phyloP scores from a whole-genome alignment of 176 grass and related monocot genomes.

The Coix lacrymajobi region DNA sequence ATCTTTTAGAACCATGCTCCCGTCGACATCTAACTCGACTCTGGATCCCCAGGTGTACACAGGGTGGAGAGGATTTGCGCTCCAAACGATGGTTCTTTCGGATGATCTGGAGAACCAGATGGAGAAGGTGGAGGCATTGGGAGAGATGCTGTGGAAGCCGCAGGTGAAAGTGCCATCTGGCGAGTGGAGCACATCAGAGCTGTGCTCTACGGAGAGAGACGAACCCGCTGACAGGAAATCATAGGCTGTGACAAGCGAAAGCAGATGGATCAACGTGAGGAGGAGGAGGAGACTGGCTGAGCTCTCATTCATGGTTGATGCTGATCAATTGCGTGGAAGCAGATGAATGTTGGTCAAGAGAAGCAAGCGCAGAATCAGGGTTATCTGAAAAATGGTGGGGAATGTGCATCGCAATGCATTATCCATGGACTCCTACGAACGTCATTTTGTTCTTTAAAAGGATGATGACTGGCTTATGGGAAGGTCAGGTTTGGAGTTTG shows the following conservation, averaged over 20 bases:
- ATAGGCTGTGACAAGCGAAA: background rate
- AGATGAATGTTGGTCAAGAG: background rate
- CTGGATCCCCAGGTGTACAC: slow-evolving; percentile 28
- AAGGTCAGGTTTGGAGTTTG: background rate
- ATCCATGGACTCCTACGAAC: background rate
- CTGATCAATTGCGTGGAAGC: background rate
- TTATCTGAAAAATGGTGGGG: background rate
- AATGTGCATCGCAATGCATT: background rate
- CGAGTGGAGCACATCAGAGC: slow-evolving; percentile 11
- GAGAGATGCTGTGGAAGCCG: slow-evolving; percentile 27
- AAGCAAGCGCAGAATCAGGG: background rate
- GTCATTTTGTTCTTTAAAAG: background rate
- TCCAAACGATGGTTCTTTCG: slow-evolving; percentile 12
- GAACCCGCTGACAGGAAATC: slow-evolving; percentile 19
- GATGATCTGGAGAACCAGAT: slow-evolving; percentile 32
- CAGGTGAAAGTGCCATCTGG: slow-evolving; percentile 27
- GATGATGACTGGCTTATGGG: background rate
- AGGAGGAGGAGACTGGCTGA: background rate
- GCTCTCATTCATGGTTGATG: slow-evolving; percentile 3
- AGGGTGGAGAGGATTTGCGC: slow-evolving; percentile 21
- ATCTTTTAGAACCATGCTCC: slow-evolving; percentile 26
- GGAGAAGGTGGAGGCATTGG: slow-evolving; percentile 25
- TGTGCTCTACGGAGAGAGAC: slow-evolving; percentile 13
- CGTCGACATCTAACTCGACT: slow-evolving; percentile 15
- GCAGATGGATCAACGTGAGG: background rate